phyloP scores from a whole-genome alignment of 2,329 filamentous ascomycete species.

The Nemania sp. region DNA sequence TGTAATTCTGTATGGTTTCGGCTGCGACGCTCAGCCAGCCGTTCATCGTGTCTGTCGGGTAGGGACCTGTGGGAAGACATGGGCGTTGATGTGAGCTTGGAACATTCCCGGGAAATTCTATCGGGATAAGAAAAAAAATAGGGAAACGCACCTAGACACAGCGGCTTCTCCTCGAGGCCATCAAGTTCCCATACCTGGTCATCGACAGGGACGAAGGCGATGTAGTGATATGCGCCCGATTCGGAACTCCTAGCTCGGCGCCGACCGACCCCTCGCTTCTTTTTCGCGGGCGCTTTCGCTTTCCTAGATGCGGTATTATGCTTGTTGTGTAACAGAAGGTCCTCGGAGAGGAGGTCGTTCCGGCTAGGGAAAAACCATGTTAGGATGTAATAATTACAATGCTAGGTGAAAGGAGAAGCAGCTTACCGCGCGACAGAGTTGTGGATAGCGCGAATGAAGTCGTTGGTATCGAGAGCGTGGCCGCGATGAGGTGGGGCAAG shows the following conservation, averaged over 20 bases:
- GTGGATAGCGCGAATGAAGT: constrained; percentile 78
- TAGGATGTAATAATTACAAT: neutral
- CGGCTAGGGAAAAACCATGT: constrained; percentile 55
- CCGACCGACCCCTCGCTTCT: constrained; percentile 32
- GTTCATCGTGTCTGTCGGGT: constrained; percentile 41
- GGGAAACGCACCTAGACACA: constrained; percentile 57
- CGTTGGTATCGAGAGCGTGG: constrained; percentile 71
- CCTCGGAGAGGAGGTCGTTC: constrained; percentile 74
- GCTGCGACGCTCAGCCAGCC: constrained; percentile 71
- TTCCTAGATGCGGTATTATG: constrained; percentile 46
- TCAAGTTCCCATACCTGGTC: constrained; percentile 86
- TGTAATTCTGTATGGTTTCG: constrained; percentile 67
- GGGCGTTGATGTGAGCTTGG: neutral
- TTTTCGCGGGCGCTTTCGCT: constrained; percentile 29
- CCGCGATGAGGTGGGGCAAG: constrained; percentile 76
- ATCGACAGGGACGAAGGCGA: constrained; percentile 81
- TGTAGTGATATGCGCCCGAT: constrained; percentile 80
- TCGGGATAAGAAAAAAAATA: neutral
- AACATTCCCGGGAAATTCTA: too few species aligned
- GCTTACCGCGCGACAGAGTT: constrained; percentile 79
- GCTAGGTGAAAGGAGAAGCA: neutral
- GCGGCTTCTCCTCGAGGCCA: constrained; percentile 74
- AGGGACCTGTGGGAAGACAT: constrained; percentile 39
- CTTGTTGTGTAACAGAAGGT: constrained; percentile 66
- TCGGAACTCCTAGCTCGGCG: constrained; percentile 46